phyloP scores from a whole-genome alignment of 2,329 filamentous ascomycete species.

The Diaporthe australafricana region DNA sequence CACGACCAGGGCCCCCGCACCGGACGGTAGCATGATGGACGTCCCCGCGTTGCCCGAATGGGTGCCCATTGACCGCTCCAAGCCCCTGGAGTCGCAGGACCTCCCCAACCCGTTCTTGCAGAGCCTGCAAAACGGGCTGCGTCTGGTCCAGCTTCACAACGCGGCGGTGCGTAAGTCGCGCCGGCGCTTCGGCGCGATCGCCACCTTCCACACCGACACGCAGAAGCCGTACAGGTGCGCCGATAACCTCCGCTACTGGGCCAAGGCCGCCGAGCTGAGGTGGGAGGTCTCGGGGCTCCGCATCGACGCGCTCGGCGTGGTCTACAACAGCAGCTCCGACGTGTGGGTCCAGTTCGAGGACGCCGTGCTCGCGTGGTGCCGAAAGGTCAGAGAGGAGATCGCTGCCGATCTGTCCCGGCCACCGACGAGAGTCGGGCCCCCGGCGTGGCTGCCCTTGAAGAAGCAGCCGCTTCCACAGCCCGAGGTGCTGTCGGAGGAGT shows the following conservation, averaged over 20 bases:
- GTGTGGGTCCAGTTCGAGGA: conserved; percentile 87
- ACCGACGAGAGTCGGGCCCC: conserved; percentile 36
- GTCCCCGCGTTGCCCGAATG: conserved; percentile 74
- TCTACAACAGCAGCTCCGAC: conserved; percentile 76
- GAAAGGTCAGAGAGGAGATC: conserved; percentile 85
- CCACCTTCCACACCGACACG: conserved; percentile 90
- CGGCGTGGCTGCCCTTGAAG: conserved; percentile 28
- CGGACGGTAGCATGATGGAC: conserved; percentile 56
- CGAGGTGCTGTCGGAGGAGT: conserved; percentile 31
- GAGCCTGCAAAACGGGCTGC: conserved; percentile 80
- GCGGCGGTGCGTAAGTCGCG: conserved; percentile 85
- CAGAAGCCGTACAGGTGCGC: conserved; percentile 93
- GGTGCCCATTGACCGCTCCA: conserved; percentile 64
- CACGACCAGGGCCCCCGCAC: conserved; percentile 32
- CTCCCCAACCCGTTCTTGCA: conserved; percentile 80
- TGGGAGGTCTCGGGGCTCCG: conserved; percentile 85
- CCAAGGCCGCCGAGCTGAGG: conserved; percentile 92
- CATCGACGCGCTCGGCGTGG: conserved; percentile 87
- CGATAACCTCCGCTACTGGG: conserved; percentile 95
- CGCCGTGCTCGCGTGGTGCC: conserved; percentile 86
- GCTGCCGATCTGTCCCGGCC: conserved; percentile 65
- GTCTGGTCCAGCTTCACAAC: conserved; percentile 90
- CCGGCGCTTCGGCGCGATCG: conserved; percentile 89
- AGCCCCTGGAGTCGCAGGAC: conserved; percentile 44
- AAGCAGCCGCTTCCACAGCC: conserved; percentile 32